Evolutionary conservation across 257 asterid genomes (phyloP), one percentile per base, ranked within the genome.

Genomic region (Datura wrightii): DNA sequence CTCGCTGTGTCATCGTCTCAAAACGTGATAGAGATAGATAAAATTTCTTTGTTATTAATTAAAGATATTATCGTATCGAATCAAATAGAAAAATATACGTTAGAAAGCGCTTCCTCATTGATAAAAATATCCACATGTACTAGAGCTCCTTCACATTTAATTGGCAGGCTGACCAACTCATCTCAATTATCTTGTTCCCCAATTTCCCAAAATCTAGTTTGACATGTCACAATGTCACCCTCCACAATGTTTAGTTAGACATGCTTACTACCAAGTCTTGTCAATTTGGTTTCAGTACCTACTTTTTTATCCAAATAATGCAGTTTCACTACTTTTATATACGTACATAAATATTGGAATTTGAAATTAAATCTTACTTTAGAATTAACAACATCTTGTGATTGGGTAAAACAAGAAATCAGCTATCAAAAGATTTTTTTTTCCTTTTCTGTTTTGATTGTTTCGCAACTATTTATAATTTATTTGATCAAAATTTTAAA

Each of bases 121-220:
- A 24, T 24, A 24, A 24, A 24, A 50, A 24, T 16, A 76, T 76
- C 46, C 60, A 74, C 41, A 3, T 19, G 13, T 19, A 74, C 41
- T 5, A 46, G 46, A 11, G 46, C 19, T 34, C 19, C 46, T 66
- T 37, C 71, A 66, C 41, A 36, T 36, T 34, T 13, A 19, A 76
- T 76, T 50, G 81, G 14, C 81, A 76, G 81, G 62, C 41, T 76
- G 48, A 19, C 82, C 46, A 31, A 50, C 82, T 76, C 62, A 76
- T 31, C 62, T 7, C 46, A 31, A 19, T 48, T 46, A 74, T 74
- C 3, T 24, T 74, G 56, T 74, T 76, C 62, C 41, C 82, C 39
- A 2, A 39, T 39, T 39, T 39, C 42, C 42, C 42, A 31, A 46
- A 72, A 46, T 31, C 19, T 19, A 19, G 11, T 46, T 24, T 46